phyloP scores from a whole-genome alignment of 306 rosid genomes.

The Sophora flavescens region DNA sequence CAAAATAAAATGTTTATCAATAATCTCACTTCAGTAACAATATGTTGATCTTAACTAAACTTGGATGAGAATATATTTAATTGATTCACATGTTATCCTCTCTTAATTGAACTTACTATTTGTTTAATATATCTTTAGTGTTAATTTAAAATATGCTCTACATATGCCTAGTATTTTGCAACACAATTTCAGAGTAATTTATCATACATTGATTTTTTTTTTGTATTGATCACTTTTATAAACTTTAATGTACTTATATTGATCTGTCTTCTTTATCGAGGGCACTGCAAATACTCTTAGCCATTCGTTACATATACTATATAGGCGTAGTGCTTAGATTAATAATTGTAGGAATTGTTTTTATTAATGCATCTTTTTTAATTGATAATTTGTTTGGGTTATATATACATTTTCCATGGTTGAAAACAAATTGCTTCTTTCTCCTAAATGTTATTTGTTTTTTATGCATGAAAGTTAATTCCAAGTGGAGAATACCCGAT shows the following conservation, averaged over 20 bases:
- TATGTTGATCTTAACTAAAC: too few relatives aligned
- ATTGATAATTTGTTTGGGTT: not conserved
- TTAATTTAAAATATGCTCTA: too few relatives aligned
- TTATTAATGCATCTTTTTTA: not conserved
- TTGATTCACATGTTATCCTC: too few relatives aligned
- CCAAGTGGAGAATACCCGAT: conserved; percentile 47
- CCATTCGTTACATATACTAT: not conserved
- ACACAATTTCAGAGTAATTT: not conserved
- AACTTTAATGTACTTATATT: not conserved
- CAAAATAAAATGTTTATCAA: too few relatives aligned
- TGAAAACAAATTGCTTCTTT: not conserved
- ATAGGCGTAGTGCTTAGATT: not conserved
- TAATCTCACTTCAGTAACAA: too few relatives aligned
- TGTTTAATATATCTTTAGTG: not conserved
- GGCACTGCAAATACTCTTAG: not conserved
- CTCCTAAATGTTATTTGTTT: not conserved
- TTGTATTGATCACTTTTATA: not conserved
- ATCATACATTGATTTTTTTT: not conserved
- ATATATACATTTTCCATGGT: not conserved
- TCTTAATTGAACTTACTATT: too few relatives aligned
- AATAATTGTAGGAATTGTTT: not conserved
- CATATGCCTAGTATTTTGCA: not conserved
- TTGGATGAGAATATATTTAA: too few relatives aligned
- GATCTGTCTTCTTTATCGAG: not conserved
- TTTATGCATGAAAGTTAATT: conserved; percentile 41